Evolutionary conservation across 169 alveolate species (phyloP).

Genomic region (Perkinsus chesapeaki): DNA sequence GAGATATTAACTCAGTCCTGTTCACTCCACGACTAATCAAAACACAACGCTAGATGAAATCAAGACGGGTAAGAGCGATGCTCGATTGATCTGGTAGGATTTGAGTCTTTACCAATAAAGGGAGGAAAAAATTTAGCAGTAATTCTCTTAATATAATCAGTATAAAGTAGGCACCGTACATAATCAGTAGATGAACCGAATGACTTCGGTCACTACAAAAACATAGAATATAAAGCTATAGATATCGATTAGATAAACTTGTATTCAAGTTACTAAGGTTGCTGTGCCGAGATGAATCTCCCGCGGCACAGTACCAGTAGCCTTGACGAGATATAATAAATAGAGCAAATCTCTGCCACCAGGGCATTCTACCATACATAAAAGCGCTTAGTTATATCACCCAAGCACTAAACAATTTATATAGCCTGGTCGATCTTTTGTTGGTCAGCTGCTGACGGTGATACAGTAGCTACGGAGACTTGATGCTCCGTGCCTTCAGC

Average conservation of each 20-base stretch:
- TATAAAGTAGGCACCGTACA: not conserved
- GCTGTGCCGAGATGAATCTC: no score
- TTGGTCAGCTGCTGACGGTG: not conserved
- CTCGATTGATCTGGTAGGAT: not conserved
- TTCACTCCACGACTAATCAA: no score
- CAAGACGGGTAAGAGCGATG: no score
- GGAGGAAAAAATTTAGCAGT: not conserved
- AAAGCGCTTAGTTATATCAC: not conserved
- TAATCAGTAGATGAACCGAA: not conserved
- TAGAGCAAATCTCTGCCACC: not conserved
- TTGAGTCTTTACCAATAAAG: not conserved
- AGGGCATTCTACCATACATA: not conserved
- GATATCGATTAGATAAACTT: not conserved
- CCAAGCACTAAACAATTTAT: not conserved
- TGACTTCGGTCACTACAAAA: not conserved
- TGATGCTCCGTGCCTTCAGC: not conserved
- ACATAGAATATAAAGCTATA: not conserved
- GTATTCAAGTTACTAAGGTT: not conserved
- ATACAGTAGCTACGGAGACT: not conserved
- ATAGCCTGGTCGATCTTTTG: not conserved
- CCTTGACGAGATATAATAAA: not conserved
- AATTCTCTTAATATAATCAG: not conserved
- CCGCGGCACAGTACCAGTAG: no score
- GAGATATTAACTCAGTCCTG: no score
- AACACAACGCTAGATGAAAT: no score